phyloP scores from a whole-genome alignment of 1,284 basidiomycete genomes.

The Tylopilus orsonianus region DNA sequence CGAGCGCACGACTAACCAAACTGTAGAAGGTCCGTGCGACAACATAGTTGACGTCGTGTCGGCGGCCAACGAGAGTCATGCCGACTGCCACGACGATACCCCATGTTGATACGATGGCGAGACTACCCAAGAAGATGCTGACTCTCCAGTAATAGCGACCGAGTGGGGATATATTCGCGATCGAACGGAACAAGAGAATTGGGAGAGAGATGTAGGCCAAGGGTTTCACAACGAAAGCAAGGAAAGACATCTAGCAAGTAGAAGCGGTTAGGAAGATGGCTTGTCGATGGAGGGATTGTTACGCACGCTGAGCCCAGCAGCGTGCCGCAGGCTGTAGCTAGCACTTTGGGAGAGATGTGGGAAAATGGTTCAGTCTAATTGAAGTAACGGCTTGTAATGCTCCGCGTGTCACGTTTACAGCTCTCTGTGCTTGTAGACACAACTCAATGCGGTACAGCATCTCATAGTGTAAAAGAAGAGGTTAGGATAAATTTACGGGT shows the following conservation, averaged over 20 bases:
- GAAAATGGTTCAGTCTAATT: slow-evolving; percentile 25
- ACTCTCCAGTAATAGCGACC: slow-evolving; percentile 75
- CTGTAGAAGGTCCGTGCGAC: slow-evolving; percentile 87
- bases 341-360: slow-evolving; percentile 32
- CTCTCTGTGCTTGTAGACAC: too few relatives aligned
- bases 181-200: slow-evolving; percentile 56
- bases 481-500: too few relatives aligned
- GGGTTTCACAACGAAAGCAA: slow-evolving; percentile 59
- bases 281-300: slow-evolving; percentile 13
- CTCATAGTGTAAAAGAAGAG: too few relatives aligned
- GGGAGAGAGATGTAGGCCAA: slow-evolving; percentile 74
- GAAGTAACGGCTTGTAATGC: too few relatives aligned
- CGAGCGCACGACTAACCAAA: slow-evolving; percentile 65
- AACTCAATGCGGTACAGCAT: too few relatives aligned
- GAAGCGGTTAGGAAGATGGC: slow-evolving; percentile 9
- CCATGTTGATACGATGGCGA: slow-evolving; percentile 76
- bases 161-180: slow-evolving; percentile 53
- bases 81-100: slow-evolving; percentile 74
- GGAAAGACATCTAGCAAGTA: slow-evolving; percentile 53
- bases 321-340: slow-evolving; percentile 17
- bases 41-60: slow-evolving; percentile 83
- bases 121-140: slow-evolving; percentile 70
- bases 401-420: too few relatives aligned
- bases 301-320: slow-evolving; percentile 28
- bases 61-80: slow-evolving; percentile 69